phyloP scores from a whole-genome alignment of 371 early-diverging fungal species.

The Circinella minor region DNA sequence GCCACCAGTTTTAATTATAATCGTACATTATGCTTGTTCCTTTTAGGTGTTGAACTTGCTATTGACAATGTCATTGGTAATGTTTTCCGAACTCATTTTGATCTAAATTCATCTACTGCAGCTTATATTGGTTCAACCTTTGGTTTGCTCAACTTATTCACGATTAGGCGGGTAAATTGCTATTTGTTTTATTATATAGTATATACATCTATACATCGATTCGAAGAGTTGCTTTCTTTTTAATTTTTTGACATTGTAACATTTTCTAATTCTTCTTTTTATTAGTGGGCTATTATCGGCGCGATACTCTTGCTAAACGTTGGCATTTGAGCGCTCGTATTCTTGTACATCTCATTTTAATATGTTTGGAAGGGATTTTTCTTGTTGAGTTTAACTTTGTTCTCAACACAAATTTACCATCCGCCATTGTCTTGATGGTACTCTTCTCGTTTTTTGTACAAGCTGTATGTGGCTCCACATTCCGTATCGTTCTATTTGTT shows the following conservation, averaged over 20 bases:
- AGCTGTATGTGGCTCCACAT: constrained; percentile 35
- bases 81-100: constrained; percentile 34
- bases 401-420: constrained; percentile 21
- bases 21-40: constrained; percentile 63
- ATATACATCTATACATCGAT: no score
- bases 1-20: constrained; percentile 51
- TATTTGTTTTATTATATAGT: no score
- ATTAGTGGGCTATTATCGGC: constrained; percentile 49
- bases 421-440: constrained; percentile 40
- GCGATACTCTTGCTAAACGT: constrained; percentile 17
- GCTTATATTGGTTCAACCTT: constrained; percentile 63
- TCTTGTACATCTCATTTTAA: constrained; percentile 40
- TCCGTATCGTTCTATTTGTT: constrained; percentile 28
- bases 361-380: constrained; percentile 40
- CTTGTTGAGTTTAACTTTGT: constrained; percentile 27
- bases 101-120: constrained; percentile 42
- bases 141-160: constrained; percentile 69
- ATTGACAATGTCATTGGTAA: constrained; percentile 59
- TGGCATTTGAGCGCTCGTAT: constrained; percentile 23
- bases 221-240: no score
- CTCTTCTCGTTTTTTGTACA: constrained; percentile 50
- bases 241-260: no score
- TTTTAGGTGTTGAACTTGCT: constrained; percentile 70
- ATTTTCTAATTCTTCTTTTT: no score
- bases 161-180: constrained; percentile 47